phyloP scores from a whole-genome alignment of 2,329 filamentous ascomycete species.

The Stenocarpella maydis region DNA sequence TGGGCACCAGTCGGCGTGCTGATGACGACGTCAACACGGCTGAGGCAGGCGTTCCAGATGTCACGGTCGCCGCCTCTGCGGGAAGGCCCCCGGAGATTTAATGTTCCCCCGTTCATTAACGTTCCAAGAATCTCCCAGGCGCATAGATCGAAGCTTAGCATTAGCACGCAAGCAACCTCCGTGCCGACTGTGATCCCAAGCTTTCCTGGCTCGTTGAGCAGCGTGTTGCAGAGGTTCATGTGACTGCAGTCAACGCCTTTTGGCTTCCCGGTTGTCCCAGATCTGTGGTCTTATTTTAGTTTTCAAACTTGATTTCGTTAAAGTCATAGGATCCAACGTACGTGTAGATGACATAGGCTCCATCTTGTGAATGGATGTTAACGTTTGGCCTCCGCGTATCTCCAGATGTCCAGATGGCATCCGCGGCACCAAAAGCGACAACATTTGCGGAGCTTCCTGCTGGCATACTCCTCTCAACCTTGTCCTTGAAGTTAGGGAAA shows the following conservation, averaged over 20 bases:
- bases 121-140: constrained; percentile 68
- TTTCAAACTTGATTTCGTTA: accelerated
- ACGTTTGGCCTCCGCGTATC: constrained; percentile 35
- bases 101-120: constrained; percentile 65
- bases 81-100: constrained; percentile 58
- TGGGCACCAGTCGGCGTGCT: constrained; percentile 63
- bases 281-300: constrained; percentile 38
- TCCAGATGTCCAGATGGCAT: constrained; percentile 27
- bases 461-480: constrained; percentile 27
- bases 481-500: constrained; percentile 14
- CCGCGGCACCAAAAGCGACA: constrained; percentile 27
- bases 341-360: constrained; percentile 62
- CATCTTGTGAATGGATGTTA: constrained; percentile 47
- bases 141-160: constrained; percentile 69
- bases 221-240: constrained; percentile 61
- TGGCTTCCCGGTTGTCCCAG: constrained; percentile 64
- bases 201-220: constrained; percentile 59
- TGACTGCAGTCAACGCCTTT: constrained; percentile 68
- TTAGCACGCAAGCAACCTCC: constrained; percentile 63
- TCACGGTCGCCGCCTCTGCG: constrained; percentile 19
- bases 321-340: neutral
- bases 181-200: constrained; percentile 59
- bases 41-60: constrained; percentile 55
- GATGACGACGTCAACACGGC: constrained; percentile 61
- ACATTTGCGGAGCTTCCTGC: constrained; percentile 2